Base-by-base conservation (phyloP, 345 rosid genomes). In the Gossypium rotundifolium region DNA sequence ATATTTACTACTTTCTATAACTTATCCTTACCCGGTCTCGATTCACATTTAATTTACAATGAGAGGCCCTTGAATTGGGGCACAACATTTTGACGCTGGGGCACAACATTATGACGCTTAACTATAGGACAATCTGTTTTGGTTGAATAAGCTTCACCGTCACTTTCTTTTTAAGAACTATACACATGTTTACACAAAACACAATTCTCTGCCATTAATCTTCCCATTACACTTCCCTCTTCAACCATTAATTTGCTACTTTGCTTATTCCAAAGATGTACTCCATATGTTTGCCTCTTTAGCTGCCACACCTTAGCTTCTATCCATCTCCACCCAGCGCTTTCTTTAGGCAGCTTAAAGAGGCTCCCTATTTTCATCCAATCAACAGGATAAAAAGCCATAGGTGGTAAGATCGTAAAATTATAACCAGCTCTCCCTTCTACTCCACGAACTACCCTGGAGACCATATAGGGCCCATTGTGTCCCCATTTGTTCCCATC, bases 401-500 rank as follows among this genome's bases (percentile, higher is more conserved):
- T 76, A 0, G 93, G 96, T 1, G 88, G 83, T 85, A 94, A 55
- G 8, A 94, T 78, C 4, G 83, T 85, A 54, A 90, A 83, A 78
- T 74, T 87, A 33, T 68, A 79, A 17, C 85, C 88, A 7, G 83
- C 74, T n/a, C 75, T 81, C 61, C 75, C 87, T 54, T 76, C 72
- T 8, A 81, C 81, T 80, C 81, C 85, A 63, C 72, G 52, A 12
- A 78, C 87, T 2, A 90, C 91, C 72, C 98, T 86, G 9, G 88
- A 89, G 11, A 92, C 91, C 83, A 94, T 58, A 62, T 90, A 89
- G 0, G 98, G 98, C 0, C 98, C 98, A 45, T 92, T 92, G 49
- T 94, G 86, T 7, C 97, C 97, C 96, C 98, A 94, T 80, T 75
- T 92, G 64, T 81, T 88, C 9, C 94, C 98, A 62, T 92, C 88